Conservation (phyloP, 1,284 basidiomycete genomes). For the Thelephora terrestris region DNA sequence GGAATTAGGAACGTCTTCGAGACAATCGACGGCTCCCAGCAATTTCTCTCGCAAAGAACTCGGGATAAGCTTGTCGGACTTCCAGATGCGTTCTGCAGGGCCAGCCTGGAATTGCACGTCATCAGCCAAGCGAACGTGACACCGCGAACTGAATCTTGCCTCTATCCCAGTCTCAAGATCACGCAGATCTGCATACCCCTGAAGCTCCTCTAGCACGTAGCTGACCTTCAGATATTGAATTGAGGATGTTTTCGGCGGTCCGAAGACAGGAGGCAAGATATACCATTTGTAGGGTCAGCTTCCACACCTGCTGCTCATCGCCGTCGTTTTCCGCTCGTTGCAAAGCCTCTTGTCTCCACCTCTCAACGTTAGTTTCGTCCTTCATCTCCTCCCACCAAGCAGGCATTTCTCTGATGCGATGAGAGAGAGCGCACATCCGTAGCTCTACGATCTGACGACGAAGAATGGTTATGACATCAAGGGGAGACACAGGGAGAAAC, state of each 20-base stretch:
- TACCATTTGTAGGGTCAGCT: too few relatives aligned
- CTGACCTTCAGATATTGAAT: constrained; percentile 23
- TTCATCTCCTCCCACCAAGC: constrained; percentile 12
- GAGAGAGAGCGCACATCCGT: constrained; percentile 9
- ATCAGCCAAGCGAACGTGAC: not conserved
- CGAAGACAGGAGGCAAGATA: too few relatives aligned
- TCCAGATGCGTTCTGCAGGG: constrained; percentile 42
- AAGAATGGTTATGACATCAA: not conserved
- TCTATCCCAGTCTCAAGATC: constrained; percentile 31
- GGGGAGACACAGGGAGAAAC: too few relatives aligned
- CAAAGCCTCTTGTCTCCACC: constrained; percentile 11
- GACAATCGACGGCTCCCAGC: not conserved
- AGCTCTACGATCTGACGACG: constrained; percentile 6
- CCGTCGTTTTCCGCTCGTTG: constrained; percentile 2
- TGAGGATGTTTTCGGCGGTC: not conserved
- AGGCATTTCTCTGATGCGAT: constrained; percentile 9
- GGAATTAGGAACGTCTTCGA: constrained; percentile 8
- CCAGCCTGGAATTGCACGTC: constrained; percentile 1
- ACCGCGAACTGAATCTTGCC: constrained; percentile 5
- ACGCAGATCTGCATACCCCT: constrained; percentile 33
- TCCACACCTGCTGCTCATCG: too few relatives aligned
- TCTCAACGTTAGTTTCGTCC: constrained; percentile 5
- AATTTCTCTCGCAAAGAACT: not conserved
- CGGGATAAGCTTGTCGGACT: constrained; percentile 18
- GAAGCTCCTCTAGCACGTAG: constrained; percentile 42